A percentile compares a stretch with the other conserved stretches of the same genome.
Evolutionary conservation across 345 rosid species (phyloP).

Genomic region (Citrus cavaleriei): DNA sequence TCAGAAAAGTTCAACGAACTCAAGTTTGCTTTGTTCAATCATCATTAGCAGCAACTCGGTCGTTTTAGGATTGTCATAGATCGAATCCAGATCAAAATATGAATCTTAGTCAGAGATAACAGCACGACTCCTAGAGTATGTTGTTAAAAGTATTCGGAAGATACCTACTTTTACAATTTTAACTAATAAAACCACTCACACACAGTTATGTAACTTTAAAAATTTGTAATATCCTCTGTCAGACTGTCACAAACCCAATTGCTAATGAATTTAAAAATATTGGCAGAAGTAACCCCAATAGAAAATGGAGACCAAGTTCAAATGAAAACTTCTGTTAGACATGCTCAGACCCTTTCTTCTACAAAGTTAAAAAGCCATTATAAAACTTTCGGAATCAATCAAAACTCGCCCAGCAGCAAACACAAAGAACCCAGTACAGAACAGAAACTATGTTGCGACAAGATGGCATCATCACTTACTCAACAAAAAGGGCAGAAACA

Average conservation of each 20-base stretch:
- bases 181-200: too few species aligned
- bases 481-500: not conserved
- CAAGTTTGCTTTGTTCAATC: not conserved
- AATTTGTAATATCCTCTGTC: not conserved
- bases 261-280: not conserved
- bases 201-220: too few species aligned
- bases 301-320: not conserved
- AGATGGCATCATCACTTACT: not conserved
- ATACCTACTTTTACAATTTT: too few species aligned
- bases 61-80: not conserved
- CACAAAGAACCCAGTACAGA: not conserved
- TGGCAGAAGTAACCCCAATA: not conserved
- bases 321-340: too few species aligned
- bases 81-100: not conserved
- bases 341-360: not conserved
- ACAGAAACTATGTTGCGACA: not conserved
- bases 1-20: not conserved
- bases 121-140: too few species aligned
- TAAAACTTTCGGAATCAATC: not conserved
- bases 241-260: not conserved
- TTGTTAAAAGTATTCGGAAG: too few species aligned
- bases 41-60: not conserved
- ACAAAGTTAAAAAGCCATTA: not conserved
- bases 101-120: not conserved
- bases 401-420: not conserved